Conservation (phyloP, 2,329 filamentous ascomycete genomes). For the Claviceps monticola region DNA sequence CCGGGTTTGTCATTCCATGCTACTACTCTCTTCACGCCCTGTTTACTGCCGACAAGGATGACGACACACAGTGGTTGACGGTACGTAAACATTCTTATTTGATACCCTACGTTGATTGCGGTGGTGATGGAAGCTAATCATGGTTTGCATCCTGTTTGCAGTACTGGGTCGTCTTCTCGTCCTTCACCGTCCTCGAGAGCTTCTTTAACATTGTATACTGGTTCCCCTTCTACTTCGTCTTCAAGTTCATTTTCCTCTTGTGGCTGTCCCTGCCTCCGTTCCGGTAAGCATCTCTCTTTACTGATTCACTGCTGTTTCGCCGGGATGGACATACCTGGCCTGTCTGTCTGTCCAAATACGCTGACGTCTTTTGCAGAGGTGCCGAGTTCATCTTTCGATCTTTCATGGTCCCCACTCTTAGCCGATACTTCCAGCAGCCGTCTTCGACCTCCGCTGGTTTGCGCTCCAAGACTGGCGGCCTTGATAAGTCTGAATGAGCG, state of each 20-base stretch:
- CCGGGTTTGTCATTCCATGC: conserved; percentile 67
- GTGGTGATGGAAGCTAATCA: not conserved
- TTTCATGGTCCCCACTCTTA: conserved; percentile 80
- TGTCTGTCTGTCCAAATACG: not conserved
- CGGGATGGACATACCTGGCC: not conserved
- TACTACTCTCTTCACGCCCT: conserved; percentile 75
- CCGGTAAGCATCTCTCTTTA: conserved; percentile 44
- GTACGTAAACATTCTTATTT: conserved; percentile 30
- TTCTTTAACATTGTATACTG: conserved; percentile 77
- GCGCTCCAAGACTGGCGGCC: conserved; percentile 72
- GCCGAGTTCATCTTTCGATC: conserved; percentile 95
- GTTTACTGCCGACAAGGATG: conserved; percentile 55
- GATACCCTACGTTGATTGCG: not conserved
- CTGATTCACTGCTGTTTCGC: not conserved
- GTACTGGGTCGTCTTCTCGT: conserved; percentile 82
- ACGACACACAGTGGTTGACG: conserved; percentile 72
- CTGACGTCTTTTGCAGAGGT: conserved; percentile 42
- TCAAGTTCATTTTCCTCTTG: conserved; percentile 96
- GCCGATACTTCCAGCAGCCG: conserved; percentile 68
- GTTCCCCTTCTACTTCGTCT: conserved; percentile 99
- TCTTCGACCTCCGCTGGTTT: conserved; percentile 74
- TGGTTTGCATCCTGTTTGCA: conserved; percentile 20
- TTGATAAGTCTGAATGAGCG: conserved; percentile 53
- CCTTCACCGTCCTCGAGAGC: conserved; percentile 74
- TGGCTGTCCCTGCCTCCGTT: conserved; percentile 96